phyloP scores from a whole-genome alignment of 2,329 filamentous ascomycete species.

The Aureobasidium pullulans region DNA sequence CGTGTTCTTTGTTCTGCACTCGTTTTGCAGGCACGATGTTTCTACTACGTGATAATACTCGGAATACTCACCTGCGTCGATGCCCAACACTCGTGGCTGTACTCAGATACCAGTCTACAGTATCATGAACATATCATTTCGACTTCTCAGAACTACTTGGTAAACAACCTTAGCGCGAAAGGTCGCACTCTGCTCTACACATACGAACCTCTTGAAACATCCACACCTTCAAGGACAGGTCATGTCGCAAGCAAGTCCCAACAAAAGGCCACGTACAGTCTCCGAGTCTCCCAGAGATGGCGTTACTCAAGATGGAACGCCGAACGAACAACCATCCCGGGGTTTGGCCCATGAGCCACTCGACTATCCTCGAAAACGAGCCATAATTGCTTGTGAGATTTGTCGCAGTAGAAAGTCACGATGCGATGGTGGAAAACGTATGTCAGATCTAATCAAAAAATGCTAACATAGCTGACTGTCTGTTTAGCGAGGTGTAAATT shows the following conservation, averaged over 20 bases:
- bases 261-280: constrained; percentile 1
- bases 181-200: background rate
- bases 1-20: constrained; percentile 10
- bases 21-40: background rate
- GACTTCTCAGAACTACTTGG: background rate
- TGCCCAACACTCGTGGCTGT: background rate
- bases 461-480: constrained; percentile 22
- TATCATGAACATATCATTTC: background rate
- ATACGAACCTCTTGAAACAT: background rate
- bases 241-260: constrained; percentile 6
- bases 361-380: constrained; percentile 27
- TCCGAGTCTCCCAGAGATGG: constrained; percentile 8
- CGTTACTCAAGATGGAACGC: background rate
- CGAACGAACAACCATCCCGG: background rate
- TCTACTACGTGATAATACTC: background rate
- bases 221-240: background rate
- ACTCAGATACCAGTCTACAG: background rate
- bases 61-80: background rate
- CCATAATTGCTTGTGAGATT: constrained; percentile 29
- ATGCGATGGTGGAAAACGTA: constrained; percentile 24
- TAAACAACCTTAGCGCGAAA: background rate
- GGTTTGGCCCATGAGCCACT: constrained; percentile 19
- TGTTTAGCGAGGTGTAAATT: constrained; percentile 70
- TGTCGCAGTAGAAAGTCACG: constrained; percentile 27
- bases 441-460: background rate